Base-by-base conservation (phyloP, 2,329 filamentous ascomycete genomes). In the Emmonsiellopsis sp. region DNA sequence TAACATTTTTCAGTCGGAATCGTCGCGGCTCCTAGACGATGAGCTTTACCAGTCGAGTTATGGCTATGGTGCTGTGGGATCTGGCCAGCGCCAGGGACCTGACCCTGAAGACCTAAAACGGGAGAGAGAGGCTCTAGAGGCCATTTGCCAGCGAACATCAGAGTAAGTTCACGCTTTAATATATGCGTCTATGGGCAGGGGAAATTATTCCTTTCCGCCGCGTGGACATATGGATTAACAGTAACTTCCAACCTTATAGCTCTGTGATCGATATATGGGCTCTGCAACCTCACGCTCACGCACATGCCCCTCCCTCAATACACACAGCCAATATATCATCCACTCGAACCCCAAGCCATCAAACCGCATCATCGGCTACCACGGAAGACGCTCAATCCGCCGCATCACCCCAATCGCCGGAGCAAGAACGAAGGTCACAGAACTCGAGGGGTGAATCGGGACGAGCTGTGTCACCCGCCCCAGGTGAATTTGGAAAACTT, bases 121-220 rank as follows among this genome's bases (percentile, higher is more conserved):
- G 37, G 72, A 75, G 57, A 62, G 71, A 42, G 72, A 75, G 59
- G 72, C 71, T 6, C 59, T 74, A 42, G 71, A 74, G 56, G 68
- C 70, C 4, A 75, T 75, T 56, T 74, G 72, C 58, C 72, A 74
- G 57, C 65, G 69, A 47, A 68, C 72, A 51, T 75, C 72, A n/a
- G 72, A 75, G 72, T 75, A 39, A 32, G 21, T 39, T 33, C 42
- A 4, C 32, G 36, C 31, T 32, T 5, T 36, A n/a, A n/a, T 42
- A 36, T n/a, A 47, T 37, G 36, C 21, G 6, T n/a, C 44, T 10
- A 7, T 4, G 8, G 10, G 6, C 9, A 10, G 21, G 6, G 7
- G 34, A 36, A 21, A 42, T 37, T 34, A 14, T 2, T 6, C 6
- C 32, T n/a, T 14, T 5, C 14, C n/a, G 36, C 17, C n/a, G 6